A percentile compares a stretch with the other conserved stretches of the same genome.
phyloP scores from a whole-genome alignment of 2,329 filamentous ascomycete species.

The Metarhizium humberi region DNA sequence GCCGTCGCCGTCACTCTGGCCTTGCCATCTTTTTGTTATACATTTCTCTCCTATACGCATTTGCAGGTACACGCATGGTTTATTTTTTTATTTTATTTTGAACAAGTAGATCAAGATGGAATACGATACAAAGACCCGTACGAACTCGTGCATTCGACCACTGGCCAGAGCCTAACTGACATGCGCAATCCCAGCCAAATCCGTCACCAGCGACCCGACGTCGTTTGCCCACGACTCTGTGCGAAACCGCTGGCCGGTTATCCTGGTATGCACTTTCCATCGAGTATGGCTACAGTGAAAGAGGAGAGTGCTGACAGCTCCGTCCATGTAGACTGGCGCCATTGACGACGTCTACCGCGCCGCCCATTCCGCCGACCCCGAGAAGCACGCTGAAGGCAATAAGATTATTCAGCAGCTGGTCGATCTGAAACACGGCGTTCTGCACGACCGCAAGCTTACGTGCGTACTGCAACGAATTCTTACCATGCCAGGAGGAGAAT shows the following conservation, averaged over 20 bases:
- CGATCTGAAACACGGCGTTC: constrained; percentile 85
- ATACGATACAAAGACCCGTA: constrained; percentile 65
- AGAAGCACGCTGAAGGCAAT: constrained; percentile 73
- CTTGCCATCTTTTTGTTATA: neutral
- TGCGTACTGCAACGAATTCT: constrained; percentile 29
- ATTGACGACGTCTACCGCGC: constrained; percentile 91
- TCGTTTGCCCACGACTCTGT: constrained; percentile 86
- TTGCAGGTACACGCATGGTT: neutral
- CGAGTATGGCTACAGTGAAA: neutral
- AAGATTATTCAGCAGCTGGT: constrained; percentile 70
- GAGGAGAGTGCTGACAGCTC: neutral
- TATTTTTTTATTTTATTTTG: neutral
- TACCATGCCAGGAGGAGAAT: neutral
- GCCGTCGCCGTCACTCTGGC: neutral
- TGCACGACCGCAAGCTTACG: constrained; percentile 76
- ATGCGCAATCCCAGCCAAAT: constrained; percentile 49
- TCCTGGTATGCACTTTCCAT: constrained; percentile 55
- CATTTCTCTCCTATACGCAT: neutral
- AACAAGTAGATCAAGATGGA: constrained; percentile 46
- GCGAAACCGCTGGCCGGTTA: constrained; percentile 84
- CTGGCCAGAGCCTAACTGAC: constrained; percentile 1
- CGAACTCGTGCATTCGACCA: constrained; percentile 20
- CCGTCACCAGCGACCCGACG: constrained; percentile 67
- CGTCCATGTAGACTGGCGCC: constrained; percentile 59
- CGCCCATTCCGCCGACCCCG: constrained; percentile 46